Percentiles rank a stretch among this genome's conserved stretches.
These are phyloP conservation scores for Antarctomyces pellizariae DNA, from an alignment of 495 filamentous ascomycete genomes.

Conservation along the genomic window DNA sequence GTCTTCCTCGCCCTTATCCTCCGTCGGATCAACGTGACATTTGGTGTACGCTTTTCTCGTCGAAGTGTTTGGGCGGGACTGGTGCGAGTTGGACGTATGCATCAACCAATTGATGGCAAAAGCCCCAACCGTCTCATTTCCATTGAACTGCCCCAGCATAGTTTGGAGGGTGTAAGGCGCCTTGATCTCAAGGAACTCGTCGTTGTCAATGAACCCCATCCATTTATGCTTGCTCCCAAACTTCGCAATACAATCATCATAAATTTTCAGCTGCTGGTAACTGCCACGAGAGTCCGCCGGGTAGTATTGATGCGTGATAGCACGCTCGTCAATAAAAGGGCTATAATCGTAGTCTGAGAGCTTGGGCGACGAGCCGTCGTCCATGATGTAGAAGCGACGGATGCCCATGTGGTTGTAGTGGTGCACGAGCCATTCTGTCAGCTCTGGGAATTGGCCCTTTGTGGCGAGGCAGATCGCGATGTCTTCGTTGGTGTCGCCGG, in stretches of 20 bases:
- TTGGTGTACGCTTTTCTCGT: constrained; percentile 3
- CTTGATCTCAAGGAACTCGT: constrained; percentile 7
- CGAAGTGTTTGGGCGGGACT: constrained; percentile 2
- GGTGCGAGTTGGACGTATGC: constrained; percentile 4
- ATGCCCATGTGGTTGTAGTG: constrained; percentile 13
- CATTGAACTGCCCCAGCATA: constrained; percentile 3
- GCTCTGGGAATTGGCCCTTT: constrained; percentile 9
- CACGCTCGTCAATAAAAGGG: too few species aligned
- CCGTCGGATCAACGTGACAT: constrained; percentile 3
- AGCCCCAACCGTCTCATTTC: constrained; percentile 4
- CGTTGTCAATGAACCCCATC: constrained; percentile 8
- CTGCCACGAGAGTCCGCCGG: too few species aligned
- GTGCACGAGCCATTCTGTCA: constrained; percentile 10
- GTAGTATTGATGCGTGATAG: too few species aligned
- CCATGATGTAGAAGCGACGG: constrained; percentile 13
- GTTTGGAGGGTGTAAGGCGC: constrained; percentile 1
- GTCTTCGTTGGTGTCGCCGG: constrained; percentile 7
- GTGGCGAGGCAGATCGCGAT: constrained; percentile 9
- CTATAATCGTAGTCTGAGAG: too few species aligned
- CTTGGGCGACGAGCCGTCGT: constrained; percentile 10
- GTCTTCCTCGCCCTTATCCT: too few species aligned
- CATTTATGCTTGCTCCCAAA: constrained; percentile 6
- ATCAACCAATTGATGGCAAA: constrained; percentile 7
- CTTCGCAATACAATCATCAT: constrained; percentile 2
- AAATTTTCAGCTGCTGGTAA: constrained; percentile 2